Evolutionary conservation across 148 eudicot species (phyloP).

Genomic region (Rhododendron vialii): DNA sequence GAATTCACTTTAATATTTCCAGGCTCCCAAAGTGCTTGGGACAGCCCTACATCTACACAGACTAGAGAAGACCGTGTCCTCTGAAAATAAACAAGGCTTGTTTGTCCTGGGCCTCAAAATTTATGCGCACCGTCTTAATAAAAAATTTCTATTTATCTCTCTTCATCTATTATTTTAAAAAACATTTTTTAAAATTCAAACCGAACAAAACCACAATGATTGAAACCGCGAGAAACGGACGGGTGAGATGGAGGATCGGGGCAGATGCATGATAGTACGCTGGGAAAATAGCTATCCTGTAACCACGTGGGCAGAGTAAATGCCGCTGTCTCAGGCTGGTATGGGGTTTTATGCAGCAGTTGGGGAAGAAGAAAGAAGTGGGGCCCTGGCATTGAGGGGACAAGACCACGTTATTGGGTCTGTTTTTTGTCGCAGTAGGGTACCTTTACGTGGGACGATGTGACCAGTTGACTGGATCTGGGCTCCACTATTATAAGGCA

Average conservation of each 20-base stretch:
- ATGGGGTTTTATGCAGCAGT: background rate
- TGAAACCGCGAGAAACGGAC: background rate
- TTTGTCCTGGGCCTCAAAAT: no score
- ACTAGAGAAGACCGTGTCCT: no score
- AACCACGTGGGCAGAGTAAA: slow-evolving; percentile 4
- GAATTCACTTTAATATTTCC: no score
- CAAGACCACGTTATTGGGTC: slow-evolving; percentile 10
- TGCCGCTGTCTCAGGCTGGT: background rate
- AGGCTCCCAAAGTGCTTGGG: no score
- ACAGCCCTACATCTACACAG: no score
- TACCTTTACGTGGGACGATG: background rate
- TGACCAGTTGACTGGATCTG: slow-evolving; percentile 2
- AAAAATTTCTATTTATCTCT: no score
- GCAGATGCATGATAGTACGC: background rate
- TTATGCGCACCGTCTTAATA: no score
- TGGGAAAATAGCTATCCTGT: background rate
- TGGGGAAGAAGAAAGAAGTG: background rate
- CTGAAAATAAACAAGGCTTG: no score
- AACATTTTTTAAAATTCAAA: no score
- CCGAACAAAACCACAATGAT: no score
- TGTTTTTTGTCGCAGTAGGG: background rate
- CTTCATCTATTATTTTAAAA: no score
- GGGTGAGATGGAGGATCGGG: background rate
- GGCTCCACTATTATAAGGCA: background rate
- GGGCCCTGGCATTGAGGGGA: slow-evolving; percentile 4